Conservation (phyloP, 257 asterid species). For the Ballota nigra region DNA sequence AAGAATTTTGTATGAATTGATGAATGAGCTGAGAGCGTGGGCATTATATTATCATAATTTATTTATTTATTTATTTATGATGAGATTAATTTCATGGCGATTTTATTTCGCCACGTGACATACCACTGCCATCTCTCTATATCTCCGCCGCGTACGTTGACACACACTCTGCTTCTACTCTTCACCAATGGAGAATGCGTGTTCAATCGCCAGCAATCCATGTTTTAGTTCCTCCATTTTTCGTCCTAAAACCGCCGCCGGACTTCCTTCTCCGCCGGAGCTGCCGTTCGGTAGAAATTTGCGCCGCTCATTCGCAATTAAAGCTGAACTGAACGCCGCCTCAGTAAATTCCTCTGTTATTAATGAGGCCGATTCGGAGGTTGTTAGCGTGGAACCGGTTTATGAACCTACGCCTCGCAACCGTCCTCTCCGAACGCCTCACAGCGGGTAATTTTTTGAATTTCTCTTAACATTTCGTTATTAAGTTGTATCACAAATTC, state of each 20-base stretch:
- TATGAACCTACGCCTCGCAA: slow-evolving; percentile 64
- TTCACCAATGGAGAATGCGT: slow-evolving; percentile 34
- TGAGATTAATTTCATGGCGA: background rate
- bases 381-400: slow-evolving; percentile 42
- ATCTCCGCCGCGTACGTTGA: slow-evolving; percentile 15
- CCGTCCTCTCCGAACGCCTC: slow-evolving; percentile 91
- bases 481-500: background rate
- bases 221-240: background rate
- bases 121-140: background rate
- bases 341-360: slow-evolving; percentile 19
- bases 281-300: slow-evolving; percentile 21
- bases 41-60: too few species aligned
- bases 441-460: slow-evolving; percentile 71
- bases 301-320: slow-evolving; percentile 24
- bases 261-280: slow-evolving; percentile 29
- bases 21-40: too few species aligned
- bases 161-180: background rate
- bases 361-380: slow-evolving; percentile 7
- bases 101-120: slow-evolving; percentile 22
- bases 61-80: too few species aligned
- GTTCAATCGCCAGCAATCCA: slow-evolving; percentile 14
- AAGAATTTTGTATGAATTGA: too few species aligned
- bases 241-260: slow-evolving; percentile 22
- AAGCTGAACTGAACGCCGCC: slow-evolving; percentile 30
- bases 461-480: background rate